Base-by-base conservation (phyloP, 352 stramenopile genomes). In the Phytophthora sojae region DNA sequence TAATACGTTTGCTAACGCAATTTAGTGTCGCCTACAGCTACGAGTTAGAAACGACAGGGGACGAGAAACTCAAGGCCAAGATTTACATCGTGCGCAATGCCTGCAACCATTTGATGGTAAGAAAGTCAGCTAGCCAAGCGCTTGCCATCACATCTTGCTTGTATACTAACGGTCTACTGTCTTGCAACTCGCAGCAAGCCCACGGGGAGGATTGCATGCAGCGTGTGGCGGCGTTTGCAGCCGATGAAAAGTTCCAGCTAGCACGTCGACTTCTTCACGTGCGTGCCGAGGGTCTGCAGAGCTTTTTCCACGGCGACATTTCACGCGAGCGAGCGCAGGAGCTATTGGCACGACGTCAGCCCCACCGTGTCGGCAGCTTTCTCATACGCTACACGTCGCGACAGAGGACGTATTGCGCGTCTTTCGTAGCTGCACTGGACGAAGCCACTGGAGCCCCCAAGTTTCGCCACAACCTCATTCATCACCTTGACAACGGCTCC, bases 221-320 rank as follows among this genome's bases (percentile, higher is more conserved):
- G 23, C 72, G 88, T 8, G 71, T 89, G 26, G 76, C 74, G 29
- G 78, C 76, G 3, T 89, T 91, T 44, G 68, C 85, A 17, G 70
- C 71, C 15, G 85, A 94, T 42, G 83, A 94, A 35, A 84, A 82
- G 23, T 94, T 92, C 61, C 85, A 94, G 57, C 71, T 92, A 45
- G 85, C 86, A 11, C 67, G 85, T 8, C 76, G 82, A 4, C 76
- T 94, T 23, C 54, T 87, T 14, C 79, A 79, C 11, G 67, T 94
- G 42, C 86, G 85, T 2, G 65, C 75, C 1, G 77, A 89, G 64
- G 86, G 86, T 1, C 72, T 94, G 54, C 83, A 88, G 66, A 91
- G 81, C 26, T 94, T 94, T 71, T 94, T 88, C 75, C 86, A 94
- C 49, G 86, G 86, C 8, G 83, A 90, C 26, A 92, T 94, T 25